Percentiles rank a stretch among this genome's conserved stretches.
These are phyloP conservation scores for Fusarium nodosum DNA, from an alignment of 2,329 filamentous ascomycete genomes.

Conservation along the genomic window DNA sequence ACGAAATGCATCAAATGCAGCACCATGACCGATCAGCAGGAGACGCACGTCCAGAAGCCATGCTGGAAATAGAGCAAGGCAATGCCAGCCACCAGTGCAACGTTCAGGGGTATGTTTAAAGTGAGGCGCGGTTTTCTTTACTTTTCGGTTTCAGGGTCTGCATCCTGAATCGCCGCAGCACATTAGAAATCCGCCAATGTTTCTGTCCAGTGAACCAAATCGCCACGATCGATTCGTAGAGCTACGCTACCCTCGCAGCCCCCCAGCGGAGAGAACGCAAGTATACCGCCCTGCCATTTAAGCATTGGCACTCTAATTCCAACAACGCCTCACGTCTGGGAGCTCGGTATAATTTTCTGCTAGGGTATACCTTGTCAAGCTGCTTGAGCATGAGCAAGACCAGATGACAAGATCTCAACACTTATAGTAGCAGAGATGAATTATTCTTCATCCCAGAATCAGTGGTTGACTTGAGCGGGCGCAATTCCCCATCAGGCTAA, in stretches of 20 bases:
- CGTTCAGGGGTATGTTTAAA: conserved; percentile 6
- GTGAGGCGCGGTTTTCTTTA: conserved; percentile 19
- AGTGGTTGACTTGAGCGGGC: conserved; percentile 14
- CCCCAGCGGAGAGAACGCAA: conserved; percentile 2
- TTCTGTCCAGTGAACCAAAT: conserved; percentile 29
- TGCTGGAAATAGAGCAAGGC: not conserved
- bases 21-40: not conserved
- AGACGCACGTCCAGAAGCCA: conserved; percentile 4
- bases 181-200: conserved; percentile 12
- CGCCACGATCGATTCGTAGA: conserved; percentile 30
- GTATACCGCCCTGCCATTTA: conserved; percentile 26
- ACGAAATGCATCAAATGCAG: not conserved
- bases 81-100: conserved; percentile 4
- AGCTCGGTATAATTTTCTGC: conserved; percentile 9
- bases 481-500: conserved; percentile 32
- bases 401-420: conserved; percentile 3
- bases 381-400: conserved; percentile 6
- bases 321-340: conserved; percentile 41
- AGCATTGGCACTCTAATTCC: conserved; percentile 24
- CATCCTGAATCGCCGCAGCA: conserved; percentile 13
- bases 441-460: not conserved
- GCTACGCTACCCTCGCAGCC: conserved; percentile 22
- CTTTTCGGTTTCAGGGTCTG: conserved; percentile 20
- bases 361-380: conserved; percentile 17
- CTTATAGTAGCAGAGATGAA: not conserved